Evolutionary conservation across 306 rosid species (phyloP), one percentile per base, ranked within the genome.

Genomic region (Inga laurina): DNA sequence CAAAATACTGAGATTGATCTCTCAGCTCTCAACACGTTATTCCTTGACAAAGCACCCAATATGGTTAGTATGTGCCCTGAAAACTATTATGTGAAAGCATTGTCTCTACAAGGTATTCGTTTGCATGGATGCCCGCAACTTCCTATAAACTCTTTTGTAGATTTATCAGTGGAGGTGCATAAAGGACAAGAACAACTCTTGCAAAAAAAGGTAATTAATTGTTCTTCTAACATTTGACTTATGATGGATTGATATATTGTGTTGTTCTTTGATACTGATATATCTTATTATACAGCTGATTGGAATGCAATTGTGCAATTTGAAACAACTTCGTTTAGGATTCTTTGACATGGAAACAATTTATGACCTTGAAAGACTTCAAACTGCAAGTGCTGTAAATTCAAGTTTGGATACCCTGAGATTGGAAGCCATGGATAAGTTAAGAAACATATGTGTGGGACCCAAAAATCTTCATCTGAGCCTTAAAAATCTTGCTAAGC

Each of bases 381-480:
- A 45, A 9, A 39, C 6, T 32, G 71, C 13, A 49, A 52, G 27
- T 30, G 21, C 24, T 56, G 56, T 32, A 39, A 30, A 22, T 1
- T 75, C 64, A 2, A 22, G 43, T 15, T n/a, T 83, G 64, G 14
- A 45, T 48, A 24, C 18, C 57, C 6, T 77, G 66, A 5, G 3
- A 1, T 46, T 71, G 67, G 1, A 0, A 13, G 21, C 35, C 48
- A 18, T 77, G 37, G 46, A 52, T 45, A 30, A 71, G 68, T 62
- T 83, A 46, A 77, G 57, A 67, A 24, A 64, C 45, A n/a, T n/a
- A 48, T 78, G 86, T 78, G 35, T 14, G 75, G 86, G 86, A 48
- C 59, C 39, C 37, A 62, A 48, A 43, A 64, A 24, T 56, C n/a
- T 5, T 21, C 64, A 22, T 22, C 22, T 62, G 14, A 83, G 75